Evolutionary conservation across 495 filamentous ascomycete genomes (phyloP).

Genomic region (Aspergillus heteromorphus): DNA sequence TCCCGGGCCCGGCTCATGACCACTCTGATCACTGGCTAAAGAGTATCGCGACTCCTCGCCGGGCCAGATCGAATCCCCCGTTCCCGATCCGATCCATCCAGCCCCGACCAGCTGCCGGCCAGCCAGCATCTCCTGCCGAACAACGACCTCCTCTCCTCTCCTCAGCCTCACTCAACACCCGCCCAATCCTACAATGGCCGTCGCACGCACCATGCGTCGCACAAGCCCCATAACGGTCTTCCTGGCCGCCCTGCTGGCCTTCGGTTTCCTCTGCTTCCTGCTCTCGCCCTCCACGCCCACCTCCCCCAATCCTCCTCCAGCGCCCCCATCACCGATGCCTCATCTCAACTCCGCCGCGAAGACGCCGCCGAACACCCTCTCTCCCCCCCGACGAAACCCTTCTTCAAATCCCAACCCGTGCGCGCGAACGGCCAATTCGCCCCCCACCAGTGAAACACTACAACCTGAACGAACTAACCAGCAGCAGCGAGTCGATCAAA

Average conservation of each 20-base stretch:
- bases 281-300: constrained; percentile 43
- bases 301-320: constrained; percentile 26
- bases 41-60: neutral
- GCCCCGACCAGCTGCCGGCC: neutral
- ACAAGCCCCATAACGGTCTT: constrained; percentile 62
- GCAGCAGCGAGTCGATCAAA: constrained; percentile 61
- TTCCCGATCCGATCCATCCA: neutral
- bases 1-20: neutral
- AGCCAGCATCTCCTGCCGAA: neutral
- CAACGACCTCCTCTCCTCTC: neutral
- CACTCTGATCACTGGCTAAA: neutral
- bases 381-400: constrained; percentile 80
- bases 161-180: neutral
- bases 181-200: constrained; percentile 36
- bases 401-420: constrained; percentile 58
- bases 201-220: constrained; percentile 57
- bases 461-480: constrained; percentile 88
- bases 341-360: constrained; percentile 45
- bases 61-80: neutral
- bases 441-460: constrained; percentile 89
- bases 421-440: constrained; percentile 50
- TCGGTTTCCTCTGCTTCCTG: constrained; percentile 64
- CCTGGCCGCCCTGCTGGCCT: constrained; percentile 52
- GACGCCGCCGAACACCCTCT: constrained; percentile 65
- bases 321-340: constrained; percentile 12